Evolutionary conservation across 306 rosid species (phyloP).

Genomic region (Prunus salicina): DNA sequence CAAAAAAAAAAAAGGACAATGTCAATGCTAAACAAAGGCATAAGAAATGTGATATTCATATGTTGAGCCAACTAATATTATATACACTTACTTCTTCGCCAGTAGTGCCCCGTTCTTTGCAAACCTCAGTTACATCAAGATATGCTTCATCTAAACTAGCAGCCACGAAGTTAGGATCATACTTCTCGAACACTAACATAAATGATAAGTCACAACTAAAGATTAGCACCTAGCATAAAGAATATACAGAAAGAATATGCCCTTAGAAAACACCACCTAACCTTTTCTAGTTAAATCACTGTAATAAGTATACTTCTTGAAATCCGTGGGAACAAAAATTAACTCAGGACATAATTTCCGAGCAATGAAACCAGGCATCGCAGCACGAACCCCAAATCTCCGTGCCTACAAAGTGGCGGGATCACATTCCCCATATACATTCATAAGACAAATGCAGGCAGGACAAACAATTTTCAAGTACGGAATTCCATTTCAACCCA

Average conservation of each 20-base stretch:
- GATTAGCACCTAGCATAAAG: conserved; percentile 14
- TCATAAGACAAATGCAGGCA: neutral
- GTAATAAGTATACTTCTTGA: conserved; percentile 69
- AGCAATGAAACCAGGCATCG: conserved; percentile 98
- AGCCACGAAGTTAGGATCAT: conserved; percentile 83
- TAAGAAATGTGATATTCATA: neutral
- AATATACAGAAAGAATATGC: neutral
- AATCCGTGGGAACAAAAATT: conserved; percentile 76
- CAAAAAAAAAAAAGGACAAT: neutral
- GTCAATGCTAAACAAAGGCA: neutral
- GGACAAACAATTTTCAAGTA: neutral
- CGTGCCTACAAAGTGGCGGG: conserved; percentile 54
- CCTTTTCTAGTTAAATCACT: conserved; percentile 83
- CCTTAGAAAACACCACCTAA: conserved; percentile 21
- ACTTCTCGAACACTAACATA: conserved; percentile 66
- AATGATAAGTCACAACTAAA: conserved; percentile 8
- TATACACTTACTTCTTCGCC: conserved; percentile 57
- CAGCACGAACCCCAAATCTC: conserved; percentile 92
- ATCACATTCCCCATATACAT: neutral
- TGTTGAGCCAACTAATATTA: neutral
- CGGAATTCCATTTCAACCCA: neutral
- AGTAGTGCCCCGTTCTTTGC: conserved; percentile 58
- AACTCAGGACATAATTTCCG: conserved; percentile 78
- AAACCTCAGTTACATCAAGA: conserved; percentile 84
- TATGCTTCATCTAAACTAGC: conserved; percentile 93